Percentiles rank a stretch among this genome's conserved stretches.
Conservation (phyloP, 1,284 basidiomycete genomes). For the Polyporus tsugae region DNA sequence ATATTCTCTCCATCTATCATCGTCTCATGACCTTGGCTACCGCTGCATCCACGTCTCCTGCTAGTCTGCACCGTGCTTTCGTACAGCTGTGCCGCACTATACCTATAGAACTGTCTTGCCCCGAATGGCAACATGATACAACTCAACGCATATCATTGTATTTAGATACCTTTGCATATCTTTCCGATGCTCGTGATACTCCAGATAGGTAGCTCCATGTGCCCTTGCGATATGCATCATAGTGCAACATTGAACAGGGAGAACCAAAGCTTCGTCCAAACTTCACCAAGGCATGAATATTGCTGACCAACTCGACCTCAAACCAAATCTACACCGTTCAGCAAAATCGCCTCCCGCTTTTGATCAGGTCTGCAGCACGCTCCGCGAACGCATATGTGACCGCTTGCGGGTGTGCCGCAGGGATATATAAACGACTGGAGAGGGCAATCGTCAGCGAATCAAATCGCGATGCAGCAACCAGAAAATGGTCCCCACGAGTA, state of each 20-base stretch:
- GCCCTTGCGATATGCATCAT: background rate
- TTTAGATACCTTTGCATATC: conserved; percentile 1
- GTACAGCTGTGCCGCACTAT: background rate
- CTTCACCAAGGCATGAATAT: background rate
- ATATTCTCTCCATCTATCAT: background rate
- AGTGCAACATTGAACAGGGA: background rate
- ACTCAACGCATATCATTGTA: background rate
- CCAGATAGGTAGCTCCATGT: background rate
- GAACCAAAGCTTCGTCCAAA: background rate
- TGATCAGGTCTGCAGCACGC: conserved; percentile 32
- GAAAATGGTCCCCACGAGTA: conserved; percentile 34
- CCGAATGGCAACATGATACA: background rate
- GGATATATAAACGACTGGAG: conserved; percentile 30
- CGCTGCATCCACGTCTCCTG: background rate
- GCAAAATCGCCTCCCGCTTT: conserved; percentile 12
- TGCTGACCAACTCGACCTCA: background rate
- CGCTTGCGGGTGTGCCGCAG: conserved; percentile 30
- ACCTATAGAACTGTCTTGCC: background rate
- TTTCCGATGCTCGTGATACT: background rate
- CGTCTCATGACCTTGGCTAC: background rate
- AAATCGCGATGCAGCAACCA: background rate
- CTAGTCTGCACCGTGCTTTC: conserved; percentile 1
- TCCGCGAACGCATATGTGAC: conserved; percentile 31
- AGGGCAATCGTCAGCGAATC: background rate
- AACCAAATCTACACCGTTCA: conserved; percentile 1